Base-by-base conservation (phyloP, 768 basidiomycete genomes). In the Lenzites betulinus region DNA sequence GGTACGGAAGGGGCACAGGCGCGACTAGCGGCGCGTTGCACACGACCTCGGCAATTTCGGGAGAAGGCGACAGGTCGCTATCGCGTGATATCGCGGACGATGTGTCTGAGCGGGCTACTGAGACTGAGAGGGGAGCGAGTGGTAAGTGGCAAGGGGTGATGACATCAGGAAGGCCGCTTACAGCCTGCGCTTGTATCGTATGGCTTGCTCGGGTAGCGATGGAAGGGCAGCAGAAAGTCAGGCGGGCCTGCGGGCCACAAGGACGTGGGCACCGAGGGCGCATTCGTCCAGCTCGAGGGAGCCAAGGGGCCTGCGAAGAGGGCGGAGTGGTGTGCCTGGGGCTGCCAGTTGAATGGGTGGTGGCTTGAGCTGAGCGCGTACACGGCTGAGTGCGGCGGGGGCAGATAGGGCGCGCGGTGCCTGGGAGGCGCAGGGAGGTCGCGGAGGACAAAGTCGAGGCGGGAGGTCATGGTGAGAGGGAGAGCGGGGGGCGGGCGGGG, bases 21-120 rank as follows among this genome's bases (percentile, higher is more conserved):
- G 86, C 87, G 62, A 88, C 74, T 56, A 89, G 77, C n/a, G 87
- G 87, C 2, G 85, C 83, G 62, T 85, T 81, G 75, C 85, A 87
- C 22, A 87, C 77, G 73, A 86, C 80, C 60, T 83, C 79, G 44
- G 81, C 63, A 11, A 73, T 33, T 22, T 70, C 65, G 1, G 74
- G 72, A 3, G 75, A 68, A 20, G 71, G 67, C 36, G 71, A 63
- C 12, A 64, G 43, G 57, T 69, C 68, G 20, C 71, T 64, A 54
- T 64, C 62, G 46, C 60, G 63, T 33, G 69, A 67, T 58, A 64
- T 59, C 43, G 68, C 63, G 35, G 70, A 71, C 44, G 67, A 68
- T 11, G 69, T 64, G 36, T 74, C 72, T 22, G 71, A 69, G 20
- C 80, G 82, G 3, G 82, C 81, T 0, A 81, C 72, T 7, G 78